These are phyloP conservation scores for Coelastrella sp. DNA, from an alignment of 139 green algal genomes.

Conservation along the genomic window DNA sequence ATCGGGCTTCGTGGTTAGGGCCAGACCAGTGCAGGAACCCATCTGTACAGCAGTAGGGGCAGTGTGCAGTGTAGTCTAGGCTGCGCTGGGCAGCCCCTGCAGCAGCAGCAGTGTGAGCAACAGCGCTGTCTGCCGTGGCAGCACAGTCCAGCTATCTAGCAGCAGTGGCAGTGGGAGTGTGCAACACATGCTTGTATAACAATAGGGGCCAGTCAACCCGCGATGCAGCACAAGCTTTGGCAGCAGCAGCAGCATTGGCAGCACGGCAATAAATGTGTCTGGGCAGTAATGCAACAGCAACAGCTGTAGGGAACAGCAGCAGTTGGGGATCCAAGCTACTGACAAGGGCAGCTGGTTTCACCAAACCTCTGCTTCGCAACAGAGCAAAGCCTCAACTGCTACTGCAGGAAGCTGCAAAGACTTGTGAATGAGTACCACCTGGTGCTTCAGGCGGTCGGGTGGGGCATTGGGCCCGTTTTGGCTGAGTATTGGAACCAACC, in stretches of 20 bases:
- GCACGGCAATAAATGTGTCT: not conserved
- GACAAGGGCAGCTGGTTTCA: no score
- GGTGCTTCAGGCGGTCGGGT: no score
- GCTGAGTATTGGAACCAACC: no score
- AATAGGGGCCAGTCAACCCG: no score
- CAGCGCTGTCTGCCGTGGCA: not conserved
- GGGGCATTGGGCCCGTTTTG: no score
- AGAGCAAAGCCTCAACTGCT: no score
- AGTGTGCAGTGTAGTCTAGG: not conserved
- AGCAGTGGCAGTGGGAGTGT: not conserved
- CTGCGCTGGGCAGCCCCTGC: not conserved
- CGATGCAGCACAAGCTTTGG: no score
- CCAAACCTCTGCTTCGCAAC: no score
- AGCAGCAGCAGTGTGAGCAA: not conserved
- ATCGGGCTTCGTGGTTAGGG: slow-evolving; percentile 53
- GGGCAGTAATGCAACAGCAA: not conserved
- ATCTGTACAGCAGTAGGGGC: not conserved
- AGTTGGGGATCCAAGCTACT: not conserved
- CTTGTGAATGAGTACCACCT: no score
- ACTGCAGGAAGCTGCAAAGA: no score
- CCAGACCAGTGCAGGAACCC: slow-evolving; percentile 38
- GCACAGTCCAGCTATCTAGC: not conserved
- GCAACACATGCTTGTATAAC: no score
- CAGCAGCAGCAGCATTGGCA: not conserved
- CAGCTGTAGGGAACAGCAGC: not conserved